These are phyloP conservation scores for Vicia sativa DNA, from an alignment of 306 rosid species.

Conservation along the genomic window DNA sequence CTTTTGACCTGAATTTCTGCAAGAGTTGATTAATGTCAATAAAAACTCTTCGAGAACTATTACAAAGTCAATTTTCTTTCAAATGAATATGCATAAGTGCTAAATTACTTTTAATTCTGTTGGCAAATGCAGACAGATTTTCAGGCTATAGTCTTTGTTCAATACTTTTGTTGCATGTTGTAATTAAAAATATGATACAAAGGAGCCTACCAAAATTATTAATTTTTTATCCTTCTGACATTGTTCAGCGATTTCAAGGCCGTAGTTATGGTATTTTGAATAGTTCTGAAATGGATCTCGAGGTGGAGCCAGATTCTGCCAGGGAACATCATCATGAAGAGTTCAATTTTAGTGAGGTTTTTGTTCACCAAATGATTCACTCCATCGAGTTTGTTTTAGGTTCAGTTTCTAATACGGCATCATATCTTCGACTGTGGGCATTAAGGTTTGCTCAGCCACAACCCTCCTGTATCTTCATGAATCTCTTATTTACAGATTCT, in stretches of 20 bases:
- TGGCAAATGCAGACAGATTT: slow-evolving; percentile 25
- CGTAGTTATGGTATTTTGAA: slow-evolving; percentile 84
- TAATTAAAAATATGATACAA: slow-evolving; percentile 24
- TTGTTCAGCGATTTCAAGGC: slow-evolving; percentile 93
- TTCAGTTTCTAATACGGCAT: slow-evolving; percentile 98
- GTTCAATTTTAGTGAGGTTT: slow-evolving; percentile 92
- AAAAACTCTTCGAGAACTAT: slow-evolving; percentile 28
- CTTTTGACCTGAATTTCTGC: slow-evolving; percentile 22
- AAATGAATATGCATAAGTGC: slow-evolving; percentile 25
- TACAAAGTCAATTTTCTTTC: slow-evolving; percentile 12
- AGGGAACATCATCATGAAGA: slow-evolving; percentile 80
- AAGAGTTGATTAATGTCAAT: slow-evolving; percentile 15
- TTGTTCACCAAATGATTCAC: slow-evolving; percentile 99
- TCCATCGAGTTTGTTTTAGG: slow-evolving; percentile 97
- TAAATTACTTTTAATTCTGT: slow-evolving; percentile 7
- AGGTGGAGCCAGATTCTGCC: slow-evolving; percentile 87
- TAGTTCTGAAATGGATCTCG: slow-evolving; percentile 84
- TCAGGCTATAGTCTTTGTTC: slow-evolving; percentile 32
- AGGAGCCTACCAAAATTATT: slow-evolving; percentile 36
- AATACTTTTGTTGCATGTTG: slow-evolving; percentile 27
- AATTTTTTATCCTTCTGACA: slow-evolving; percentile 37
- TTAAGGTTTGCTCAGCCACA: slow-evolving; percentile 65
- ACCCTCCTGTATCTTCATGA: slow-evolving; percentile 27
- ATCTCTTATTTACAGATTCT: slow-evolving; percentile 28
- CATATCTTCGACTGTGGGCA: slow-evolving; percentile 99